Base-by-base conservation (phyloP, 2,329 filamentous ascomycete species). In the Diaporthe eres region DNA sequence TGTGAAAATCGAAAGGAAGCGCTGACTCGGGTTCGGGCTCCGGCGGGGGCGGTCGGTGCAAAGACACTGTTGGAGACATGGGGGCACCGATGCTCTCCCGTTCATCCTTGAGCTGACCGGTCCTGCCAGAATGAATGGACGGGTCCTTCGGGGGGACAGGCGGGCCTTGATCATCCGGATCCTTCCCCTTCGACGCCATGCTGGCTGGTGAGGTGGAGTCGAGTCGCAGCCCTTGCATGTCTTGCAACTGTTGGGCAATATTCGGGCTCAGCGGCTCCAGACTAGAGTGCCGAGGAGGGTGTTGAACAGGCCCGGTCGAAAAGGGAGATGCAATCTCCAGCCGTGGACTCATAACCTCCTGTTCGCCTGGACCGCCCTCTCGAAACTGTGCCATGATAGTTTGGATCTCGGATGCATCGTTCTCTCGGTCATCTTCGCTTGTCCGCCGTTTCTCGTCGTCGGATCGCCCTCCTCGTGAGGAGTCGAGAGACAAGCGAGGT, bases 381-480 rank as follows among this genome's bases (percentile, higher is more conserved):
- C 94, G 93, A 80, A 98, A 98, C 84, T 98, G 97, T 77, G 95
- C 95, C 95, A 99, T 98, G 83, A 99, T 98, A 82, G 91, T 98
- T 85, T 98, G 95, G 76, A 99, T 98, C 85, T 99, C 97, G 8
- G 93, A 93, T 1, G 94, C 95, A 71, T 91, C 92, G 70, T 90
- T 90, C 65, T 95, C 92, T 31, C 91, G 90, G 73, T 91, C 89
- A 80, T 92, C 91, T 80, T 92, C 92, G 79, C 88, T 92, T 49
- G 87, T 79, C 72, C 88, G 88, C 76, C 85, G 85, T 79, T 87
- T 90, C 70, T 92, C 91, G 71, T 93, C 91, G 79, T 90, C 88
- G 42, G 90, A 90, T 75, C 88, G 85, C 1, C 89, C 88, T 2
- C 89, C 88, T 6, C 90, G 90, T 8, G 90, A 92, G 42, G 82